Evolutionary conservation across 768 basidiomycete species (phyloP), one percentile per base, ranked within the genome.

Genomic region (Lactarius quietus): DNA sequence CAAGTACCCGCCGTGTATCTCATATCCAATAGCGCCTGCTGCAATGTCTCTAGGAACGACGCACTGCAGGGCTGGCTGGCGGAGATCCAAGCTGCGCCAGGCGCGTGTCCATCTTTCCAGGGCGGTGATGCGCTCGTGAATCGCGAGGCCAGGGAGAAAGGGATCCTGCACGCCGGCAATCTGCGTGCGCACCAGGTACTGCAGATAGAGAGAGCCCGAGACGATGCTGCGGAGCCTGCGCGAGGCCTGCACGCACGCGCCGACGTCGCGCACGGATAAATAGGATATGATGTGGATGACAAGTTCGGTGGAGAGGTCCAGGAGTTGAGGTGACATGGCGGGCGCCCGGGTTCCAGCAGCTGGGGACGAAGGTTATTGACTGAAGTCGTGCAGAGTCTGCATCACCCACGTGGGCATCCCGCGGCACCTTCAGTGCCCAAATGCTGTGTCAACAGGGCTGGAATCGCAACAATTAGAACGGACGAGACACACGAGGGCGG

Each of bases 261-360:
- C 35, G 20, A 67, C 65, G 28, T 65, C 64, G 38, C 45, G 53
- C 43, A 60, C 45, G 35, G 66, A 67, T 43, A 59, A 43, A 29
- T 59, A n/a, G 15, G 66, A 43, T 20, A 67, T 17, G 53, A 67
- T 65, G 23, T 67, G 58, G 35, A 65, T 60, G 26, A 67, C 55
- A 8, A 67, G 63, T 33, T 67, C 66, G 23, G 58, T 38, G 54
- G 66, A 67, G 31, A 67, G 66, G 54, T 67, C 54, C 43, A 67
- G 43, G 63, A 67, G 31, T 20, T 59, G 65, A 2, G 65, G 65
- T 6, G 65, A 53, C 61, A 66, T 66, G 51, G 56, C 41, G 39
- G 57, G 51, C 41, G 65, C 33, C 23, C 56, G 61, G 52, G 3
- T 58, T 61, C 38, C 23, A 23, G n/a, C n/a, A n/a, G 61, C 57